These are phyloP conservation scores for Pichia sp. DNA, from an alignment of 1,139 yeast species.

Conservation along the genomic window DNA sequence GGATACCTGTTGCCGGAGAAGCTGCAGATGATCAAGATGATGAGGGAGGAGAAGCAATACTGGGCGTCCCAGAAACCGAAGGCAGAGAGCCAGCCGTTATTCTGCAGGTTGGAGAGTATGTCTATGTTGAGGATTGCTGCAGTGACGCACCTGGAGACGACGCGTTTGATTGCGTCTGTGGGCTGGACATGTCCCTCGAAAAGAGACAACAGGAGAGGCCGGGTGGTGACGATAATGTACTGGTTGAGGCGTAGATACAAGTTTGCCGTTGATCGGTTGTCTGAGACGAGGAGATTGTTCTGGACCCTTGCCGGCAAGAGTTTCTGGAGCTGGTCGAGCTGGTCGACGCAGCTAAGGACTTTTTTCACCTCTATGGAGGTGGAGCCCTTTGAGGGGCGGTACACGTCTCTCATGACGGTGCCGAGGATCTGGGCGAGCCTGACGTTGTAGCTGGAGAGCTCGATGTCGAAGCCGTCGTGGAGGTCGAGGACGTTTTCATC, in stretches of 20 bases:
- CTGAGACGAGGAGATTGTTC: slow-evolving; percentile 25
- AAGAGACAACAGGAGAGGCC: slow-evolving; percentile 41
- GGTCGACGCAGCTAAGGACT: slow-evolving; percentile 28
- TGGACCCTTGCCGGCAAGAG: slow-evolving; percentile 19
- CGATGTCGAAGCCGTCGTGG: slow-evolving; percentile 35
- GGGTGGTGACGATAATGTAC: slow-evolving; percentile 39
- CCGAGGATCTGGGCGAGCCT: slow-evolving; percentile 40
- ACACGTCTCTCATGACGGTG: slow-evolving; percentile 35
- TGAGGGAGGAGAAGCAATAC: slow-evolving; percentile 39
- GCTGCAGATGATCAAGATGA: slow-evolving; percentile 37
- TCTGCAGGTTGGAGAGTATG: slow-evolving; percentile 36
- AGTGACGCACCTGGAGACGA: slow-evolving; percentile 37
- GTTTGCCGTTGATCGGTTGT: slow-evolving; percentile 37
- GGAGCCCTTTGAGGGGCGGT: slow-evolving; percentile 35
- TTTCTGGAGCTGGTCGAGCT: slow-evolving; percentile 22
- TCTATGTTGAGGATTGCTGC: slow-evolving; percentile 41
- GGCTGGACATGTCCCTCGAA: slow-evolving; percentile 37
- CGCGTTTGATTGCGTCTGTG: slow-evolving; percentile 33
- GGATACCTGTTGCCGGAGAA: slow-evolving; percentile 32
- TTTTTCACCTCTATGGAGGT: slow-evolving; percentile 25
- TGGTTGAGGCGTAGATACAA: slow-evolving; percentile 45
- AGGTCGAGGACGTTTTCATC: slow-evolving; percentile 34
- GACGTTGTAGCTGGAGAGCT: slow-evolving; percentile 37
- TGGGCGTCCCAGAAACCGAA: slow-evolving; percentile 51
- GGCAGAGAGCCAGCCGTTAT: slow-evolving; percentile 37